Percentiles rank a stretch among this genome's conserved stretches.
These are phyloP conservation scores for Fusarium bactridioides DNA, from an alignment of 2,329 filamentous ascomycete species.

Conservation along the genomic window DNA sequence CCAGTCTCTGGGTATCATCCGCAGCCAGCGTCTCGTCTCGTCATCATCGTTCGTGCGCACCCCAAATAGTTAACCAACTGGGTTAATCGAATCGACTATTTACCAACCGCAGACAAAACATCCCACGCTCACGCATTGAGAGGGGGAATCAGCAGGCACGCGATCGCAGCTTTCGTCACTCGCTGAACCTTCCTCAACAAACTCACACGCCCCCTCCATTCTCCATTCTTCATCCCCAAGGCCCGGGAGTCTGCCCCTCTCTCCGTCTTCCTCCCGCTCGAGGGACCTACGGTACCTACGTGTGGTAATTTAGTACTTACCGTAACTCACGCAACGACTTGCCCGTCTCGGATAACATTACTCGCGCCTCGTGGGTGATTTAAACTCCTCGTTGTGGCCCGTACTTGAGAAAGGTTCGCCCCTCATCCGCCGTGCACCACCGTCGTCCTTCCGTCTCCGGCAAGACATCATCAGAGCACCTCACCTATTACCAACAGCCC, in stretches of 20 bases:
- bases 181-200: constrained; percentile 23
- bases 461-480: constrained; percentile 24
- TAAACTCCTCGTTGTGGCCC: constrained; percentile 13
- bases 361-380: constrained; percentile 15
- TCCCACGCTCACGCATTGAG: constrained; percentile 33
- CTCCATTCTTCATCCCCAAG: constrained; percentile 28
- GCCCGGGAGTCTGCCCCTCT: constrained; percentile 35
- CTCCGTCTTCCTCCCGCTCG: constrained; percentile 25
- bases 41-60: constrained; percentile 24
- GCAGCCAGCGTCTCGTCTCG: constrained; percentile 11
- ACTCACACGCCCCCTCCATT: constrained; percentile 37
- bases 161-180: constrained; percentile 36
- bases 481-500: constrained; percentile 10
- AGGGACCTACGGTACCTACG: constrained; percentile 9
- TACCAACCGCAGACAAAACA: constrained; percentile 26
- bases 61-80: not conserved
- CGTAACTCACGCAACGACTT: constrained; percentile 40
- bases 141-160: constrained; percentile 34
- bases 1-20: constrained; percentile 21
- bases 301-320: not conserved
- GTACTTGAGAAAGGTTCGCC: constrained; percentile 14
- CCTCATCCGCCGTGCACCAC: constrained; percentile 19
- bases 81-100: constrained; percentile 9
- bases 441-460: constrained; percentile 20
- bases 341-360: constrained; percentile 38